A percentile compares a stretch with the other conserved stretches of the same genome.
Evolutionary conservation across 768 basidiomycete genomes (phyloP).

Genomic region (Cyclocybe cylindracea): DNA sequence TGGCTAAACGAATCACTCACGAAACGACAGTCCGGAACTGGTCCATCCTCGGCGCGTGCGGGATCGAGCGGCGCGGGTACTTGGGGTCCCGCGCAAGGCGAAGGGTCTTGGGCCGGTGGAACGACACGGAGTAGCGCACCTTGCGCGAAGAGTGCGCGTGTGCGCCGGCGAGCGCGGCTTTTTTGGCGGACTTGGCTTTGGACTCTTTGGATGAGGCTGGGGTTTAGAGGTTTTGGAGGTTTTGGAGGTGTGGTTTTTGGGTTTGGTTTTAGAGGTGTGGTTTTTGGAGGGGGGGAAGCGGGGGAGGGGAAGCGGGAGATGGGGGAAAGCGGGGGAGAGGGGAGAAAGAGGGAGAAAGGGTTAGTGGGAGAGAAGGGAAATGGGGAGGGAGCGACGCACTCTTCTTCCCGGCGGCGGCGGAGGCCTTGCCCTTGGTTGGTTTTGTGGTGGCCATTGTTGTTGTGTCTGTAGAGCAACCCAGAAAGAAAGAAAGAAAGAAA

Average conservation of each 20-base stretch:
- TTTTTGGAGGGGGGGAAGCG: too few relatives aligned
- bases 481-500: neutral
- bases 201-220: slow-evolving; percentile 38
- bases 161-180: slow-evolving; percentile 90
- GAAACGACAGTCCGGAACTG: slow-evolving; percentile 93
- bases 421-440: slow-evolving; percentile 64
- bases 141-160: slow-evolving; percentile 78
- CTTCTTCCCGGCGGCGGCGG: slow-evolving; percentile 41
- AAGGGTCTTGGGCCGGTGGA: slow-evolving; percentile 96
- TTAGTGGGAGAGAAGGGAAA: too few relatives aligned
- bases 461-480: slow-evolving; percentile 8
- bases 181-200: slow-evolving; percentile 95
- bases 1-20: slow-evolving; percentile 41
- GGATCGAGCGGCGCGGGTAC: slow-evolving; percentile 95
- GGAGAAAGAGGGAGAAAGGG: too few relatives aligned
- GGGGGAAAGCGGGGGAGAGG: neutral
- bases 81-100: slow-evolving; percentile 79
- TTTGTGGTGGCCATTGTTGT: slow-evolving; percentile 68
- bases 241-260: too few relatives aligned
- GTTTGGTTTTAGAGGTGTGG: too few relatives aligned
- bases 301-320: too few relatives aligned
- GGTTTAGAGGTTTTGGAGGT: too few relatives aligned
- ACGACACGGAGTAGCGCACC: slow-evolving; percentile 81
- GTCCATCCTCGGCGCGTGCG: slow-evolving; percentile 93
- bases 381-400: slow-evolving; percentile 27